These are phyloP conservation scores for Suillus luteus DNA, from an alignment of 768 basidiomycete species.

Conservation along the genomic window DNA sequence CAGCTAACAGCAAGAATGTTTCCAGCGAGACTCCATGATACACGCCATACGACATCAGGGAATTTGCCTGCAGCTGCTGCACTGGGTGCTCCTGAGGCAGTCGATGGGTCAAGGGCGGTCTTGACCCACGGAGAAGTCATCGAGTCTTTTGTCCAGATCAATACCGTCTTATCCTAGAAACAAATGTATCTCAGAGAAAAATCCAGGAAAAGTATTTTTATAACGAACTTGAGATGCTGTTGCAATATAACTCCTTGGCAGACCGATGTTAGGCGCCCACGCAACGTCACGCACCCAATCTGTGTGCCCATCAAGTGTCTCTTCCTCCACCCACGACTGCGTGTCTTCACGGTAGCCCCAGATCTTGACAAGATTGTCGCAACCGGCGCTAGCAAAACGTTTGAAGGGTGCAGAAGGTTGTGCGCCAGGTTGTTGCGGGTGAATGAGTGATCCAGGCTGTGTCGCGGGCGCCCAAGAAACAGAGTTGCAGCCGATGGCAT, in stretches of 20 bases:
- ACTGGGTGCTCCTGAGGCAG: conserved; percentile 45
- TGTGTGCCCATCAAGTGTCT: conserved; percentile 86
- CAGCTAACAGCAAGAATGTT: conserved; percentile 96
- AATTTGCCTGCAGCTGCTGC: conserved; percentile 70
- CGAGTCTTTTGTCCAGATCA: conserved; percentile 89
- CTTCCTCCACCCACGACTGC: conserved; percentile 90
- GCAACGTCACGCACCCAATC: conserved; percentile 99
- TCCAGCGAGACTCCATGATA: conserved; percentile 96
- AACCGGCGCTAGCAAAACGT: conserved; percentile 93
- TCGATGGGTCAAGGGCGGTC: conserved; percentile 74
- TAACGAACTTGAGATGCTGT: conserved; percentile 81
- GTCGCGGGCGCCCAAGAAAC: conserved; percentile 97
- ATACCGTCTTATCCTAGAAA: conserved; percentile 73
- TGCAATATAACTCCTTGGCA: conserved; percentile 93
- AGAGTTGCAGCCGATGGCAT: conserved; percentile 95
- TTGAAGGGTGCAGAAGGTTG: conserved; percentile 61
- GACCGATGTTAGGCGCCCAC: conserved; percentile 96
- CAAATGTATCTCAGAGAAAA: background rate
- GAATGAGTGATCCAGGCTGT: conserved; percentile 81
- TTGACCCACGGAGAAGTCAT: conserved; percentile 77
- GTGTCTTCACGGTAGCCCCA: conserved; percentile 90
- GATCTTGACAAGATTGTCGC: conserved; percentile 93
- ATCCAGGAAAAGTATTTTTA: background rate
- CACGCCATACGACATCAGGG: conserved; percentile 98
- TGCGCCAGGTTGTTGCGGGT: conserved; percentile 54